Evolutionary conservation across 495 filamentous ascomycete species (phyloP), one percentile per base, ranked within the genome.

Genomic region (Aspergillus coremiiformis): DNA sequence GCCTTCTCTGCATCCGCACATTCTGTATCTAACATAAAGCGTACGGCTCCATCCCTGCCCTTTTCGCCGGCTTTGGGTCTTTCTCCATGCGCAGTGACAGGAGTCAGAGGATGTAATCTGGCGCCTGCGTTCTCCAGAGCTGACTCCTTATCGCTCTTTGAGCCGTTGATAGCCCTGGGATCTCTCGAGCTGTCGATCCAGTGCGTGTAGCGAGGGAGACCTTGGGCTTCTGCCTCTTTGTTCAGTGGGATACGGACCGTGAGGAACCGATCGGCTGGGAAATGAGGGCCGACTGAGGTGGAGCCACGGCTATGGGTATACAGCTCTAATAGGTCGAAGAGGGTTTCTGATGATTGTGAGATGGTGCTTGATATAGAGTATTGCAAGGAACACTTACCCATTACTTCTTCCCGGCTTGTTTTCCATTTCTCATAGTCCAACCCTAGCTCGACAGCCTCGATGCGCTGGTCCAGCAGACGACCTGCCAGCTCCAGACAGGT

Each of bases 21-120:
- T 39, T 80, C 83, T 11, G 85, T 79, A 61, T 96, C 89, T 24
- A 97, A 82, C 74, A 96, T 89, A 62, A 96, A 98, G 11, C 93
- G 84, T 24, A 93, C 78, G 0, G 94, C 95, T 8, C 85, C 86
- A 20, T 89, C 84, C 26, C 80, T 76, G 41, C 80, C 79, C 44
- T 77, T 67, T 45, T 84, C 79, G 17, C 73, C 68, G 19, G 68
- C 59, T 14, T 66, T 63, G n/a, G 66, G 63, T 19, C 75, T 71
- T 11, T 78, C 75, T 20, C 73, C 77, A 35, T 61, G 71, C 4
- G 76, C 67, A 29, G 71, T 63, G 45, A 66, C 54, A 4, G 65
- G 68, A 0, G 63, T 73, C n/a, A 74, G 59, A 9, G 66, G 68
- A 47, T 64, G 65, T 8, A 44, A 29, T 6, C 32, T 15, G 50